A percentile compares a stretch with the other conserved stretches of the same genome.
Evolutionary conservation across 352 stramenopile genomes (phyloP).

Genomic region (Aphanomyces astaci): DNA sequence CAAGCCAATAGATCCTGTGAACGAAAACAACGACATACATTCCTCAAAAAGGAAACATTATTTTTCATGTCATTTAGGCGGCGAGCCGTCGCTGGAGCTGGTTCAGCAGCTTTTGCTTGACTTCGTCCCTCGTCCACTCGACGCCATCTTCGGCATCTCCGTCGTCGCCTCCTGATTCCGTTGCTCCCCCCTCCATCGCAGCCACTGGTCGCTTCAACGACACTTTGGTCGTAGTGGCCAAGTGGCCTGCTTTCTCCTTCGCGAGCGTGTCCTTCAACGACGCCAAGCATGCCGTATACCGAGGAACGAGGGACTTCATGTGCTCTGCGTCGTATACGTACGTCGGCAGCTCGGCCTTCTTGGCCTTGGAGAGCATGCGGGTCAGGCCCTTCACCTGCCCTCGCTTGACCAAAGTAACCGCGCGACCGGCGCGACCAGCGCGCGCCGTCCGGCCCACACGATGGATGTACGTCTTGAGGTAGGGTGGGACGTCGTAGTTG

Average conservation of each 20-base stretch:
- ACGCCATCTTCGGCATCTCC: background rate
- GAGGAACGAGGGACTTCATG: slow-evolving; percentile 73
- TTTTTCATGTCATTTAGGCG: background rate
- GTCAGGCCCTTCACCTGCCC: slow-evolving; percentile 72
- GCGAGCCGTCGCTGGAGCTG: background rate
- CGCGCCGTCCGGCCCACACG: slow-evolving; percentile 74
- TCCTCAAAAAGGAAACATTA: background rate
- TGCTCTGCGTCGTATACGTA: slow-evolving; percentile 57
- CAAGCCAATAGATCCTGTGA: too few relatives aligned
- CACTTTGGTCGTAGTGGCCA: slow-evolving; percentile 18
- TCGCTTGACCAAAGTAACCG: slow-evolving; percentile 75
- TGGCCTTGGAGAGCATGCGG: slow-evolving; percentile 78
- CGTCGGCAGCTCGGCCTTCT: slow-evolving; percentile 61
- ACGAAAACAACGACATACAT: background rate
- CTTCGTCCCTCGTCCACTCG: background rate
- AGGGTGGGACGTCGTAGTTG: slow-evolving; percentile 91
- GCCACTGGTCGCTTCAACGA: slow-evolving; percentile 4
- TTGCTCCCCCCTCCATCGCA: background rate
- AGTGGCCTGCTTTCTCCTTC: slow-evolving; percentile 50
- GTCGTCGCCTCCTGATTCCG: background rate
- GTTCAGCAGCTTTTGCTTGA: background rate
- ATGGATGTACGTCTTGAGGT: slow-evolving; percentile 90
- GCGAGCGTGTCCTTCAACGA: slow-evolving; percentile 72
- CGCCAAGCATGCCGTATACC: slow-evolving; percentile 60
- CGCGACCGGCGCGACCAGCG: slow-evolving; percentile 62